These are phyloP conservation scores for Bipolaris cookei DNA, from an alignment of 2,329 filamentous ascomycete species.

Conservation along the genomic window DNA sequence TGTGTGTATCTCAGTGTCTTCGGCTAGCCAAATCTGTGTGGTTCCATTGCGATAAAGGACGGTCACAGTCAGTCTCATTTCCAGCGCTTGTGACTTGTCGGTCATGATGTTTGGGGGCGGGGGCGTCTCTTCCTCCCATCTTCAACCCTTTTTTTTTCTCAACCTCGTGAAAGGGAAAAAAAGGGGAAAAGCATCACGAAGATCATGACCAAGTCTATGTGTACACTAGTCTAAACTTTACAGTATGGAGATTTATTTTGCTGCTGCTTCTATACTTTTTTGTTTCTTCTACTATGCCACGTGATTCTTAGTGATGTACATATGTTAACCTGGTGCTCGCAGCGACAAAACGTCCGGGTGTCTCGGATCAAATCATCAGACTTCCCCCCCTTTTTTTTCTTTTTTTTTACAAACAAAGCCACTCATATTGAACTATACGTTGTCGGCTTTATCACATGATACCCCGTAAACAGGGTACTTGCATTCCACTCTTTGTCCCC, in stretches of 20 bases:
- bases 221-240: slow-evolving; percentile 47
- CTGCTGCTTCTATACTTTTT: slow-evolving; percentile 19
- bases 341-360: too few relatives aligned
- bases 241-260: slow-evolving; percentile 37
- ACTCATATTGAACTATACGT: background rate
- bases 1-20: slow-evolving; percentile 7
- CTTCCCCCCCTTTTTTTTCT: too few relatives aligned
- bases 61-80: slow-evolving; percentile 39
- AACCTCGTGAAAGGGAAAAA: slow-evolving; percentile 21
- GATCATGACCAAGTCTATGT: slow-evolving; percentile 46
- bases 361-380: too few relatives aligned
- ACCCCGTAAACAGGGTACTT: too few relatives aligned
- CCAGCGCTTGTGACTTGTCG: slow-evolving; percentile 23
- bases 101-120: slow-evolving; percentile 42
- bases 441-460: too few relatives aligned
- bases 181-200: slow-evolving; percentile 39
- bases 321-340: too few relatives aligned
- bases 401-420: background rate
- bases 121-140: slow-evolving; percentile 25
- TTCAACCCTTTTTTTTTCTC: background rate
- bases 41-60: slow-evolving; percentile 27
- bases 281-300: background rate
- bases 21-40: slow-evolving; percentile 31
- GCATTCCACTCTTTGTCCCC: background rate
- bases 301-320: background rate